Evolutionary conservation across 2,329 filamentous ascomycete genomes (phyloP).

Genomic region (Bisporella sp.): DNA sequence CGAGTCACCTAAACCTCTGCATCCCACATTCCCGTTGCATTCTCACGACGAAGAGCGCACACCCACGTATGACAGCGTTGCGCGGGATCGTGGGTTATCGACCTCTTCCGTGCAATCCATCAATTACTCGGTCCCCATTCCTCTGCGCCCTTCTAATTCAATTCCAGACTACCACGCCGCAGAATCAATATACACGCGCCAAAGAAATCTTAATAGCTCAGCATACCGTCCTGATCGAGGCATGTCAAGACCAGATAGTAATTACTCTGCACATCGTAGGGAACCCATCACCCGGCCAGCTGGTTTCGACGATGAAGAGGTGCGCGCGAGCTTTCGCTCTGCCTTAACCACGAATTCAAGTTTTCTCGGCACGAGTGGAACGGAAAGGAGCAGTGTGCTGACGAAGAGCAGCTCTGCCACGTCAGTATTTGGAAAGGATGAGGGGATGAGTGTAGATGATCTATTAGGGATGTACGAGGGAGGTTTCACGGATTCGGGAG

Average conservation of each 20-base stretch:
- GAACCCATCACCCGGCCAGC: slow-evolving; percentile 20
- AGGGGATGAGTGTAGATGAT: slow-evolving; percentile 57
- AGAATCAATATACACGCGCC: slow-evolving; percentile 22
- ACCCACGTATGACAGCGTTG: slow-evolving; percentile 8
- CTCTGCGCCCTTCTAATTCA: slow-evolving; percentile 24
- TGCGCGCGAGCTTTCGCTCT: slow-evolving; percentile 53
- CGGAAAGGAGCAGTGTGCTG: slow-evolving; percentile 74
- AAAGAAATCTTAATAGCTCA: slow-evolving; percentile 22
- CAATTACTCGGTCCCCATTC: slow-evolving; percentile 5
- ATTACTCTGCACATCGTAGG: slow-evolving; percentile 18
- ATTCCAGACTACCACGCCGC: slow-evolving; percentile 26
- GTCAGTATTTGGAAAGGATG: slow-evolving; percentile 47
- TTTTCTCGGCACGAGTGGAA: slow-evolving; percentile 53
- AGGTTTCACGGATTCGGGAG: slow-evolving; percentile 48
- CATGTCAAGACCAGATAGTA: slow-evolving; percentile 20
- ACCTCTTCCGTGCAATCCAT: slow-evolving; percentile 23
- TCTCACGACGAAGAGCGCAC: slow-evolving; percentile 16
- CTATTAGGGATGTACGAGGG: slow-evolving; percentile 65
- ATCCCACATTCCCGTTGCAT: slow-evolving; percentile 16
- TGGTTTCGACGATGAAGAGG: slow-evolving; percentile 28
- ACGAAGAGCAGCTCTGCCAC: slow-evolving; percentile 73
- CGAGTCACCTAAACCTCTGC: slow-evolving; percentile 20
- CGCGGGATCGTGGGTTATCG: slow-evolving; percentile 23
- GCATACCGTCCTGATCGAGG: slow-evolving; percentile 15
- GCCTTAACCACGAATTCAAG: slow-evolving; percentile 54